Evolutionary conservation across 2,329 filamentous ascomycete species (phyloP), one percentile per base, ranked within the genome.

Genomic region (Penicillium aurantiogriseum): DNA sequence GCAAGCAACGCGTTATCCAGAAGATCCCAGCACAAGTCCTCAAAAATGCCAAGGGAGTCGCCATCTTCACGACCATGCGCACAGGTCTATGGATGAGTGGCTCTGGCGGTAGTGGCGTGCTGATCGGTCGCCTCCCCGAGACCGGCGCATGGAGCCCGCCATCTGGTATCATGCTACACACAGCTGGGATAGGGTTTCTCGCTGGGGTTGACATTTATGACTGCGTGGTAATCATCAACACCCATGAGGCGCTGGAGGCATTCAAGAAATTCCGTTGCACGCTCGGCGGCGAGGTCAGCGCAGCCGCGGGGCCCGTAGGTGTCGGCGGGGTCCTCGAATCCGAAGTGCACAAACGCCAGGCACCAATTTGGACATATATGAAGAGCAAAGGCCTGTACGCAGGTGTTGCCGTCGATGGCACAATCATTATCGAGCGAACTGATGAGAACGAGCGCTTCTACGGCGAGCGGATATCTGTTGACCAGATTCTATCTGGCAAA

Each of bases 121-220:
- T 97, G 39, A 86, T 97, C 58, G 92, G 88, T 19, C 85, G 91
- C 64, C 89, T 90, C 31, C 74, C 76, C 68, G 88, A 89, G 25
- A 92, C 96, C 64, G 92, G 92, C 7, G 88, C 87, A 63, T 97
- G 92, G 92, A 94, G 91, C 62, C 90, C 92, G 9, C 93, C 93
- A 0, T 95, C 91, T 0, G 92, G 90, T 47, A 92, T 97, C 63
- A 84, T 96, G 78, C 82, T 96, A 46, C 93, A 97, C 71, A 96
- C 93, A 0, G 86, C 91, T 1, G 91, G 89, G 0, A 82, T 97
- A 35, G 93, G 92, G 36, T 97, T 97, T 70, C 84, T 96, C 52
- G 88, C 92, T 6, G 93, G 92, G 2, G 89, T 96, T 40, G 93
- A 97, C 71, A 92, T 97, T 33, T 97, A 97, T 79, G 93, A 97